These are phyloP conservation scores for Kwoniella heveanensis DNA, from an alignment of 768 basidiomycete species.

Conservation along the genomic window DNA sequence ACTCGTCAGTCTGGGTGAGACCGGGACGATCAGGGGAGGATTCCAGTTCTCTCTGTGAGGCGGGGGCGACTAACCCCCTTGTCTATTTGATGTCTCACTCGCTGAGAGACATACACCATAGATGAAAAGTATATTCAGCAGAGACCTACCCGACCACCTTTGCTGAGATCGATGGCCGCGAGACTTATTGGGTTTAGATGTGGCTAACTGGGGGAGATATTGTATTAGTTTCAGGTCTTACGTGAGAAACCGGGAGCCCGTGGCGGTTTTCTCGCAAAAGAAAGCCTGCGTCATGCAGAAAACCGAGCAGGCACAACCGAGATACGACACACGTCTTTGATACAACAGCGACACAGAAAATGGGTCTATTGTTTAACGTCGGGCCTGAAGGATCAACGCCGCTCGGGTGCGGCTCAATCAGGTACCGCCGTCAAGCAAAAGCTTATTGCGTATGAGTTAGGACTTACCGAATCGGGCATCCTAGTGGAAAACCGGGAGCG, in stretches of 20 bases:
- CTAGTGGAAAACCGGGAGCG: conserved; percentile 1
- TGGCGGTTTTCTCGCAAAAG: not conserved
- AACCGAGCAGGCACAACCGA: too few relatives aligned
- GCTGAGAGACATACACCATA: too few relatives aligned
- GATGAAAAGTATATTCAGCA: not conserved
- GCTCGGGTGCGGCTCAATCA: conserved; percentile 4
- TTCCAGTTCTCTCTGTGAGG: not conserved
- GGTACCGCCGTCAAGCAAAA: conserved; percentile 1
- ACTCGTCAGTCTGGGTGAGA: not conserved
- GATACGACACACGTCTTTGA: too few relatives aligned
- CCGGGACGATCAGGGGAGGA: not conserved
- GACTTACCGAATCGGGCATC: not conserved
- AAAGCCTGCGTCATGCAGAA: not conserved
- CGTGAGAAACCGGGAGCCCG: not conserved
- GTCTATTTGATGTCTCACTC: not conserved
- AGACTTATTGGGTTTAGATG: not conserved
- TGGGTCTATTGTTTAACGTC: not conserved
- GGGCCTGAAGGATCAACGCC: conserved; percentile 3
- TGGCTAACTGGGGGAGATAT: not conserved
- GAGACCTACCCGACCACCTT: not conserved
- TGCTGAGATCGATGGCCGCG: not conserved
- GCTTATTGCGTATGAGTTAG: not conserved
- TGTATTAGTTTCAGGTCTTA: not conserved
- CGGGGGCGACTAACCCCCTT: not conserved
- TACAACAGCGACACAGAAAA: too few relatives aligned